Evolutionary conservation across 106 monocot genomes (phyloP), one percentile per base, ranked within the genome.

Genomic region (Narthecium ossifragum): DNA sequence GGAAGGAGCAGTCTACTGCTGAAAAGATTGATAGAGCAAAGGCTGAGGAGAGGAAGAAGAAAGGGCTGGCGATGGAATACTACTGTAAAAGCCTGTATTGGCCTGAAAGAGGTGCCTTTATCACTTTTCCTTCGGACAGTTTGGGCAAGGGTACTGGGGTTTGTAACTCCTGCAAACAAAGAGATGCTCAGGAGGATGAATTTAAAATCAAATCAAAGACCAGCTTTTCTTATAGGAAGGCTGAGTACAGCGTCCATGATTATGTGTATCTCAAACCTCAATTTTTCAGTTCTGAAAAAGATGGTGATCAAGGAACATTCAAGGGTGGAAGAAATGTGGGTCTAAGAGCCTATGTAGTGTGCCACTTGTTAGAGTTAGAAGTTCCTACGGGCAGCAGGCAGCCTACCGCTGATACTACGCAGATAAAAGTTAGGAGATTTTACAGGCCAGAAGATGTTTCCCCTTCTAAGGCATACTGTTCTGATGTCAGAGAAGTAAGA

Each of bases 371-470:
- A 18, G 85, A 75, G 38, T 72, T 93, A 50, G 34, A 61, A 45
- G 58, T 60, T 29, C 40, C 65, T n/a, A 40, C 33, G 25, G 63
- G 62, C 20, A 73, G 76, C 24, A 85, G 70, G 45, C 27, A 85
- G 64, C 43, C 72, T 17, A 66, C 57, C 14, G 67, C 78, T 61
- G 53, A 55, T 60, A 63, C 79, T 50, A 75, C 79, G 6, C 9
- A 46, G 24, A 30, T 94, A 10, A 94, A 86, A 59, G 80, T 82
- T 15, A 71, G 89, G 70, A 75, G 94, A 70, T 89, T 86, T 78
- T 94, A 94, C 58, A 79, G 94, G 57, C 94, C 94, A 25, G 94
- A 94, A 62, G 89, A 94, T 75, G 53, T 89, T 55, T 89, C 94
- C 37, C 31, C 86, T 45, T 60, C 64, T 47, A 89, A 94, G 63